phyloP scores from a whole-genome alignment of 2,329 filamentous ascomycete genomes.

The Periconia sp. region DNA sequence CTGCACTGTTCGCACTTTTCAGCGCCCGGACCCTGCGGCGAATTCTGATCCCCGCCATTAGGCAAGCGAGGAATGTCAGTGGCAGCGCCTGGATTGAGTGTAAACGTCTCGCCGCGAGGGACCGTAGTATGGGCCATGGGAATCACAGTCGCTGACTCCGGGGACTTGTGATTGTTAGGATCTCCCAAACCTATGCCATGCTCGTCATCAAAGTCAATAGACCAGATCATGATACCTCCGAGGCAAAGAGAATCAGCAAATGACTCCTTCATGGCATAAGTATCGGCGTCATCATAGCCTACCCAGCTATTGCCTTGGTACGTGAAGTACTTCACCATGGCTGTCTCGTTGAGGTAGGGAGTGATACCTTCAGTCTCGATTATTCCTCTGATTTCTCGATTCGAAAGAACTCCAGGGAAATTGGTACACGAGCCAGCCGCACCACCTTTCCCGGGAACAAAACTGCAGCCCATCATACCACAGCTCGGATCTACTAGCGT shows the following conservation, averaged over 20 bases:
- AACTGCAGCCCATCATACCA: constrained; percentile 12
- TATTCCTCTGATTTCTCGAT: constrained; percentile 39
- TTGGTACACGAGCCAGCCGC: constrained; percentile 23
- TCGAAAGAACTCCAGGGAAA: constrained; percentile 31
- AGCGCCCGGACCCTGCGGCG: constrained; percentile 6
- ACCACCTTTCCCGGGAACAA: background rate
- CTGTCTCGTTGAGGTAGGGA: constrained; percentile 23
- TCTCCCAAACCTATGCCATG: background rate
- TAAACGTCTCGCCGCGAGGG: constrained; percentile 6
- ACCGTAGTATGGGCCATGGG: constrained; percentile 7
- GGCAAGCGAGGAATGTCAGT: constrained; percentile 9
- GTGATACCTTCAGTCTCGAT: constrained; percentile 18
- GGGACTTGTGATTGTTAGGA: constrained; percentile 8
- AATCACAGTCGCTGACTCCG: constrained; percentile 9
- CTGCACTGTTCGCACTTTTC: constrained; percentile 10
- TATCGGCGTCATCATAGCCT: constrained; percentile 43
- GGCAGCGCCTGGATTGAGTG: constrained; percentile 2
- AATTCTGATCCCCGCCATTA: constrained; percentile 10
- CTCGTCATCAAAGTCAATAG: constrained; percentile 11
- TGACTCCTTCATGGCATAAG: constrained; percentile 48
- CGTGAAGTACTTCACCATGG: constrained; percentile 34
- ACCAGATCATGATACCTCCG: constrained; percentile 27
- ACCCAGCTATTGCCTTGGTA: constrained; percentile 41
- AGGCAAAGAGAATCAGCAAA: constrained; percentile 38
- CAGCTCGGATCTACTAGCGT: constrained; percentile 22